These are phyloP conservation scores for Globisporangium cystogenes DNA, from an alignment of 352 stramenopile species.

Conservation along the genomic window DNA sequence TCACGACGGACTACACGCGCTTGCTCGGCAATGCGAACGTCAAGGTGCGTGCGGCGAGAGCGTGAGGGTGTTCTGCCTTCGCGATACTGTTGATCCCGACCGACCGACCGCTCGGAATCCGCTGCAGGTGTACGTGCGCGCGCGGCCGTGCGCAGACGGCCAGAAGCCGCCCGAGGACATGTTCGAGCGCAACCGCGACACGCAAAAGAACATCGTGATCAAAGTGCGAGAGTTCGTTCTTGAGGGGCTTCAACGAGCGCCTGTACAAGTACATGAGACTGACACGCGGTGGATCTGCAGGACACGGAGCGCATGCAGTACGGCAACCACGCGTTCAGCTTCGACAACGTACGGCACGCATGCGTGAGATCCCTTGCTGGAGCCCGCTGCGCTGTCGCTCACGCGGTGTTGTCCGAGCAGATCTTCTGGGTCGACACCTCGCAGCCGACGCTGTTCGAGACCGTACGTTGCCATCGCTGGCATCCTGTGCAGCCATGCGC, in stretches of 20 bases:
- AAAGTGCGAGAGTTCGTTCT: conserved; percentile 27
- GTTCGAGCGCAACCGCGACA: conserved; percentile 77
- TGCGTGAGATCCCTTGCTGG: background rate
- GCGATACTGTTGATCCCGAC: background rate
- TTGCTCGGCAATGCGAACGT: conserved; percentile 73
- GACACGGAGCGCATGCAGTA: conserved; percentile 84
- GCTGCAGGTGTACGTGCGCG: conserved; percentile 63
- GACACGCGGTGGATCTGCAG: conserved; percentile 13
- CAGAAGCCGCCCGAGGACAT: conserved; percentile 67
- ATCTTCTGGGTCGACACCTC: conserved; percentile 82
- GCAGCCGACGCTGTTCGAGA: conserved; percentile 65
- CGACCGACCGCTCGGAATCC: background rate
- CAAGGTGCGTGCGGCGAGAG: conserved; percentile 28
- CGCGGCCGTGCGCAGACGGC: conserved; percentile 70
- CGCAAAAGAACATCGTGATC: conserved; percentile 79
- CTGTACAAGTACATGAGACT: background rate
- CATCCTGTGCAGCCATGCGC: background rate
- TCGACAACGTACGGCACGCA: conserved; percentile 52
- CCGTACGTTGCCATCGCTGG: conserved; percentile 19
- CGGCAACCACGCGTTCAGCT: conserved; percentile 82
- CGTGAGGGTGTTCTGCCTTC: background rate
- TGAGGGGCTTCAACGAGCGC: background rate
- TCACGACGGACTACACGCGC: conserved; percentile 83
- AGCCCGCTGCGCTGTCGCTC: no score
- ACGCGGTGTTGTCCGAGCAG: conserved; percentile 13